Evolutionary conservation across 495 filamentous ascomycete species (phyloP).

Genomic region (Evansstolkia leycettana): DNA sequence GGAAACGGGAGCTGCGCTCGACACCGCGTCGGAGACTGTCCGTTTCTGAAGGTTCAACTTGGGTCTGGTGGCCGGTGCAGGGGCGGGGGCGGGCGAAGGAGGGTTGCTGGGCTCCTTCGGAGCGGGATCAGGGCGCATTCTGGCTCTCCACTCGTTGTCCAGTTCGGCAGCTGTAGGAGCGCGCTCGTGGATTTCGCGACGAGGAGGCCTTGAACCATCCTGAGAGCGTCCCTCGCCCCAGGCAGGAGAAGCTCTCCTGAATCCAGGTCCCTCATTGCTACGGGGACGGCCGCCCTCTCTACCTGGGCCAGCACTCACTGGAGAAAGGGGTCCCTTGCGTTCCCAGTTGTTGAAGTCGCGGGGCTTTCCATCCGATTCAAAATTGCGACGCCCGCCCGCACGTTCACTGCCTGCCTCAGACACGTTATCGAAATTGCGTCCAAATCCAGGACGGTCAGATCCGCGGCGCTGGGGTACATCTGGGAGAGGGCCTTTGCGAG

Average conservation of each 20-base stretch:
- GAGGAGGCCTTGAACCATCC: constrained; percentile 71
- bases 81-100: constrained; percentile 37
- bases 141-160: constrained; percentile 75
- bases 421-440: constrained; percentile 36
- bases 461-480: constrained; percentile 45
- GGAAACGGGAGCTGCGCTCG: constrained; percentile 28
- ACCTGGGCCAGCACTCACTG: constrained; percentile 42
- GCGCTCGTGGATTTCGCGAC: constrained; percentile 69
- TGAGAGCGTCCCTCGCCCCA: constrained; percentile 79
- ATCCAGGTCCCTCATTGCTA: constrained; percentile 48
- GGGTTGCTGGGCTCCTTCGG: constrained; percentile 49
- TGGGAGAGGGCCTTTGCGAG: constrained; percentile 78
- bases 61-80: constrained; percentile 46
- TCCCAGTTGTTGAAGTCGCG: constrained; percentile 92
- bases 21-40: constrained; percentile 78
- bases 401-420: constrained; percentile 43
- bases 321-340: constrained; percentile 82
- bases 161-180: constrained; percentile 72
- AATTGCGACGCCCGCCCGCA: constrained; percentile 36
- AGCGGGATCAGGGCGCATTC: constrained; percentile 62
- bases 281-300: constrained; percentile 60
- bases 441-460: constrained; percentile 34
- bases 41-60: constrained; percentile 78
- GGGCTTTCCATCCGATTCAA: constrained; percentile 65
- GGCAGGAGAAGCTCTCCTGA: constrained; percentile 58